Percentiles rank a stretch among this genome's conserved stretches.
Evolutionary conservation across 345 rosid species (phyloP).

Genomic region (Acer saccharum): DNA sequence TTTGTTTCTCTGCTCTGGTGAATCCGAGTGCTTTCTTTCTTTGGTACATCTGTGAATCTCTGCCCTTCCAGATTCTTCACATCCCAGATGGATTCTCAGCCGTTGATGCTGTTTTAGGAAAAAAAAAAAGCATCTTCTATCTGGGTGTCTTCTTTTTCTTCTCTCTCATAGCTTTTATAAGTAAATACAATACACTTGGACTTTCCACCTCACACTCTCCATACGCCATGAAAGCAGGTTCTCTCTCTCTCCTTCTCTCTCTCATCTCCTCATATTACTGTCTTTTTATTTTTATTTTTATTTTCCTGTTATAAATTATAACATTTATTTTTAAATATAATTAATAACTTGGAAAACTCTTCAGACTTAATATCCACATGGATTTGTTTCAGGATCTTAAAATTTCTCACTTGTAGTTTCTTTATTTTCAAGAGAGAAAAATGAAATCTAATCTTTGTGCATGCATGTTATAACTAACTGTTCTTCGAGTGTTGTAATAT

Average conservation of each 20-base stretch:
- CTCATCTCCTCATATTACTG: neutral
- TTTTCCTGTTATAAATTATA: neutral
- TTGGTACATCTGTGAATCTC: conserved; percentile 18
- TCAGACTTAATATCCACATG: neutral
- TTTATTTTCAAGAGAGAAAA: neutral
- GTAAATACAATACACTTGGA: conserved; percentile 23
- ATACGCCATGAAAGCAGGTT: conserved; percentile 27
- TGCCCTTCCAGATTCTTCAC: conserved; percentile 15
- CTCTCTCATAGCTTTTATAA: conserved; percentile 14
- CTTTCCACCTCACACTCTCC: conserved; percentile 14
- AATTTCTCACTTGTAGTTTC: neutral
- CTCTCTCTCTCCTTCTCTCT: conserved; percentile 8
- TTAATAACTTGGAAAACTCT: neutral
- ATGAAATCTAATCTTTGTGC: neutral
- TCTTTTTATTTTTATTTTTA: neutral
- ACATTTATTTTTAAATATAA: neutral
- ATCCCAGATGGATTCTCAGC: conserved; percentile 24
- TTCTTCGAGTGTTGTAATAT: neutral
- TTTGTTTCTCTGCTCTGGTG: neutral
- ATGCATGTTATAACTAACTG: neutral
- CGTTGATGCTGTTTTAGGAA: conserved; percentile 33
- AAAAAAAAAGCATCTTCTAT: conserved; percentile 13
- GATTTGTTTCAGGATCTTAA: conserved; percentile 13
- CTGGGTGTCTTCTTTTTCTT: neutral
- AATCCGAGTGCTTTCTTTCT: conserved; percentile 5